Conservation (phyloP, 768 basidiomycete species). For the Boletus patriciae region DNA sequence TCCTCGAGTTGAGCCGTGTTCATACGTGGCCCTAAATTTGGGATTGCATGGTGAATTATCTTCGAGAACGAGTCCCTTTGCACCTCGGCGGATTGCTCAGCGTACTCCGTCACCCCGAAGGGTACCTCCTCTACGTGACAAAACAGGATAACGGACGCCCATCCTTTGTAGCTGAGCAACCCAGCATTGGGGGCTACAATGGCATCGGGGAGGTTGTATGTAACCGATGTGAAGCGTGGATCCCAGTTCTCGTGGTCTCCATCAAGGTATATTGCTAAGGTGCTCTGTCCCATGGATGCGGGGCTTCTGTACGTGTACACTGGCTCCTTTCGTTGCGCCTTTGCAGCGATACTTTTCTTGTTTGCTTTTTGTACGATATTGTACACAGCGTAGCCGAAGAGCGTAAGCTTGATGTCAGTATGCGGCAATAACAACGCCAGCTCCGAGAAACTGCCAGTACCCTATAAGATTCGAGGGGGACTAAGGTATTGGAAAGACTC, state of each 20-base stretch:
- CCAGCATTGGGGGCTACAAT: slow-evolving; percentile 45
- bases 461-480: not conserved
- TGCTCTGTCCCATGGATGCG: slow-evolving; percentile 38
- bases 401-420: slow-evolving; percentile 43
- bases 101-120: slow-evolving; percentile 38
- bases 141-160: slow-evolving; percentile 38
- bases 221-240: slow-evolving; percentile 21
- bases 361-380: slow-evolving; percentile 33
- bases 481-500: slow-evolving; percentile 11
- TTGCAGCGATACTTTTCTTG: slow-evolving; percentile 34
- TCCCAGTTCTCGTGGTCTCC: slow-evolving; percentile 29
- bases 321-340: slow-evolving; percentile 27
- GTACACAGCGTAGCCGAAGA: slow-evolving; percentile 40
- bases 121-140: slow-evolving; percentile 29
- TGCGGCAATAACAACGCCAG: slow-evolving; percentile 45
- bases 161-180: slow-evolving; percentile 36
- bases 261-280: slow-evolving; percentile 38
- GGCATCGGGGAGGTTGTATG: slow-evolving; percentile 37
- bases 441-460: slow-evolving; percentile 41
- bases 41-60: slow-evolving; percentile 29
- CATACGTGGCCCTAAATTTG: slow-evolving; percentile 26
- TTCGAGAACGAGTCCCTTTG: slow-evolving; percentile 32
- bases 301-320: slow-evolving; percentile 41
- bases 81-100: slow-evolving; percentile 37
- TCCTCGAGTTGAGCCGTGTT: slow-evolving; percentile 21